Percentiles rank a stretch among this genome's conserved stretches.
Evolutionary conservation across 2,329 filamentous ascomycete species (phyloP).

Genomic region (Ceratocystiopsis sp.): DNA sequence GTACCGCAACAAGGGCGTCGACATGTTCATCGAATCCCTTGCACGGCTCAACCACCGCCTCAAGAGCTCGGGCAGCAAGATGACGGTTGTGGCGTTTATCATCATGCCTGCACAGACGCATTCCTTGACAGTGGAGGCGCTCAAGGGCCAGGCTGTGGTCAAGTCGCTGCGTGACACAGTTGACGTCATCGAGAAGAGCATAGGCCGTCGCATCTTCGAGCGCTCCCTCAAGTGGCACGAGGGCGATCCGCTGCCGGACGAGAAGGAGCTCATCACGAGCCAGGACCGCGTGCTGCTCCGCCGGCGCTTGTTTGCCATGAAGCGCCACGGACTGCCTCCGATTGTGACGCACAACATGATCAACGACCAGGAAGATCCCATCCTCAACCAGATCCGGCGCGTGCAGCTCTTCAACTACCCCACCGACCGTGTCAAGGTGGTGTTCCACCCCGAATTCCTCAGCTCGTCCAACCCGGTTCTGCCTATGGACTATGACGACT

Average conservation of each 20-base stretch:
- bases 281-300: conserved; percentile 88
- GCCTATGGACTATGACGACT: conserved; percentile 94
- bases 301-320: conserved; percentile 89
- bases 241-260: conserved; percentile 80
- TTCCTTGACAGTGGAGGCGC: conserved; percentile 82
- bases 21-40: conserved; percentile 98
- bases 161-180: conserved; percentile 90
- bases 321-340: conserved; percentile 72
- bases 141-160: conserved; percentile 94
- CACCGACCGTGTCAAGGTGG: conserved; percentile 84
- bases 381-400: conserved; percentile 86
- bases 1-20: conserved; percentile 94
- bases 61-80: conserved; percentile 71
- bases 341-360: conserved; percentile 99
- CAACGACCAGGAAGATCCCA: conserved; percentile 83
- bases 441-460: conserved; percentile 96
- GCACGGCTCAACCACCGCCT: conserved; percentile 88
- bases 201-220: conserved; percentile 88
- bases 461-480: conserved; percentile 91
- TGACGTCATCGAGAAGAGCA: conserved; percentile 79
- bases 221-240: conserved; percentile 91
- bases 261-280: conserved; percentile 85
- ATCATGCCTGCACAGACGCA: conserved; percentile 97
- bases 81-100: conserved; percentile 90
- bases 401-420: conserved; percentile 97